These are phyloP conservation scores for Penicillium ochrochloron DNA, from an alignment of 495 filamentous ascomycete species.

Conservation along the genomic window DNA sequence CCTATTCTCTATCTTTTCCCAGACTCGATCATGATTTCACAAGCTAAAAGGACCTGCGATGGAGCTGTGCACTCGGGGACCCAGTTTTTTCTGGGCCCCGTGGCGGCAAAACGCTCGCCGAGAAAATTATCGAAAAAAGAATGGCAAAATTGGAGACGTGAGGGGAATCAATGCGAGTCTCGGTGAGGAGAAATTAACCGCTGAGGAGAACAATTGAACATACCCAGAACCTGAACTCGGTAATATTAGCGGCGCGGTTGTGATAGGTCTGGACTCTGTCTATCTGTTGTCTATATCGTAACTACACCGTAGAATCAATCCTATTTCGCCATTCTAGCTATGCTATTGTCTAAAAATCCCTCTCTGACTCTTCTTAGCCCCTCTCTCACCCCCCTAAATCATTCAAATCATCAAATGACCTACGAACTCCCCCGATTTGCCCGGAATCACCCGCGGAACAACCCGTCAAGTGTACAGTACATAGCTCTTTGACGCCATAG, in stretches of 20 bases:
- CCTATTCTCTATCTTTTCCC: neutral
- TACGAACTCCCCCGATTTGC: constrained; percentile 3
- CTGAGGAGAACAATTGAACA: constrained; percentile 25
- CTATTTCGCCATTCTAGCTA: neutral
- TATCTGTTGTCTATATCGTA: neutral
- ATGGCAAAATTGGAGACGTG: constrained; percentile 31
- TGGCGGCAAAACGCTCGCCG: neutral
- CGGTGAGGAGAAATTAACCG: constrained; percentile 43
- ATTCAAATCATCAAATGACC: neutral
- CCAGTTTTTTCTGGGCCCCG: constrained; percentile 9
- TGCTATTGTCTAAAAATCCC: neutral
- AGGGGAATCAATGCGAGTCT: constrained; percentile 21
- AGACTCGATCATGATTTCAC: neutral
- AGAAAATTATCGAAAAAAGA: constrained; percentile 6
- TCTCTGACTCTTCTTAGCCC: neutral
- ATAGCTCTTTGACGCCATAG: neutral
- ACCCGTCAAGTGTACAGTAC: neutral
- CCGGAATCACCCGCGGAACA: constrained; percentile 16
- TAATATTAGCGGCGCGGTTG: neutral
- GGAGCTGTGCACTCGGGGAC: neutral
- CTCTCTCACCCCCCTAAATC: neutral
- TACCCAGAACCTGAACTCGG: neutral
- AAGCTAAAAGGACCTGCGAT: neutral
- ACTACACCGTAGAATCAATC: neutral
- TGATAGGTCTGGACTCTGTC: neutral